Conservation (phyloP, 805 yeast species). For the Lipomyces spencermartinsiae region DNA sequence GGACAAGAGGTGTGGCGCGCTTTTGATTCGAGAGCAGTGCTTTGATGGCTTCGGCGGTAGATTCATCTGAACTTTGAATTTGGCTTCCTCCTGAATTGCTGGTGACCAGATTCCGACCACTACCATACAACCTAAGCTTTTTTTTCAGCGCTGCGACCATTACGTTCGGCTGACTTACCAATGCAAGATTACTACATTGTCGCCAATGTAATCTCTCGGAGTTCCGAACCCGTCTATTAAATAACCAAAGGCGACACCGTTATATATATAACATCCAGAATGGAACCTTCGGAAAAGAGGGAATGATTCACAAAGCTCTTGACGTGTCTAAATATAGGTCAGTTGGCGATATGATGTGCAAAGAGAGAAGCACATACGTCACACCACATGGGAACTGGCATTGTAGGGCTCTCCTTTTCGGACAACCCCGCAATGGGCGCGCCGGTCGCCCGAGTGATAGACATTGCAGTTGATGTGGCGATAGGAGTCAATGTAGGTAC, state of each 20-base stretch:
- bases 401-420: not conserved
- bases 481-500: not conserved
- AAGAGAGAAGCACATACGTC: not conserved
- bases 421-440: not conserved
- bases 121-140: not conserved
- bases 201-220: slow-evolving; percentile 8
- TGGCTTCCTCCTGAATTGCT: not conserved
- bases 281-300: slow-evolving; percentile 14
- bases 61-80: slow-evolving; percentile 4
- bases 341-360: not conserved
- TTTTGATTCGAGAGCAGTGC: slow-evolving; percentile 7
- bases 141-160: not conserved
- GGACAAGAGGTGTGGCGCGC: slow-evolving; percentile 11
- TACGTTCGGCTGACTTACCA: not conserved
- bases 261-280: slow-evolving; percentile 9
- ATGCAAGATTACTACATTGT: slow-evolving; percentile 11
- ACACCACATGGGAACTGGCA: slow-evolving; percentile 7
- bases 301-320: slow-evolving; percentile 18
- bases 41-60: slow-evolving; percentile 4
- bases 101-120: slow-evolving; percentile 1
- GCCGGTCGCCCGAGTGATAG: not conserved
- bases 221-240: slow-evolving; percentile 12
- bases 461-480: not conserved
- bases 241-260: slow-evolving; percentile 17
- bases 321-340: slow-evolving; percentile 5